A percentile compares a stretch with the other conserved stretches of the same genome.
Conservation (phyloP, 148 eudicot genomes). For the Arbutus unedo region DNA sequence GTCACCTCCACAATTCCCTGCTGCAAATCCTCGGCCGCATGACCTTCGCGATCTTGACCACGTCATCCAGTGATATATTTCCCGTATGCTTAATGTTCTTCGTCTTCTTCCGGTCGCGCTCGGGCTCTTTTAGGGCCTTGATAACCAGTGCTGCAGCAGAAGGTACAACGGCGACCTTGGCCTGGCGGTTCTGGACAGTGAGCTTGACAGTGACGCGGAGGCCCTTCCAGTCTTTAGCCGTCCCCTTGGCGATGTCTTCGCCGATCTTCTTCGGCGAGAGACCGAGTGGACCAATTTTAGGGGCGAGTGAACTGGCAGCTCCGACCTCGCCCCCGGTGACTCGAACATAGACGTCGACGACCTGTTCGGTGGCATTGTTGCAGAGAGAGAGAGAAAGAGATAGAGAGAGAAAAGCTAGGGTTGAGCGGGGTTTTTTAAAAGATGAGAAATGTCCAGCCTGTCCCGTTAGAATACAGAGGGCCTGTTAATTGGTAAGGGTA, state of each 20-base stretch:
- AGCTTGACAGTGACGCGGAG: slow-evolving; percentile 81
- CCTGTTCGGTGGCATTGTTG: slow-evolving; percentile 34
- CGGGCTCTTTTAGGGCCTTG: slow-evolving; percentile 78
- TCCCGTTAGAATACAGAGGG: not conserved
- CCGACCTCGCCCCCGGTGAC: slow-evolving; percentile 45
- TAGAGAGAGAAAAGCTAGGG: no score
- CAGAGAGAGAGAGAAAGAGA: not conserved
- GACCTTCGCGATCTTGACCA: slow-evolving; percentile 62
- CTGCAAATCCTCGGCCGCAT: slow-evolving; percentile 64
- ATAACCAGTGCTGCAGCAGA: slow-evolving; percentile 77
- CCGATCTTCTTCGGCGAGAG: slow-evolving; percentile 45
- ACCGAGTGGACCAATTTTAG: slow-evolving; percentile 40
- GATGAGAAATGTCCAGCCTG: no score
- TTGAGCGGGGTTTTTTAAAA: no score
- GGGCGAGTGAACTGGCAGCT: slow-evolving; percentile 37
- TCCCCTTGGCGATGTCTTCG: slow-evolving; percentile 40
- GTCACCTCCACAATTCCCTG: slow-evolving; percentile 60
- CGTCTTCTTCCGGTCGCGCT: slow-evolving; percentile 64
- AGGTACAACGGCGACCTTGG: slow-evolving; percentile 69
- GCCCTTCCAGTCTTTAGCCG: slow-evolving; percentile 56
- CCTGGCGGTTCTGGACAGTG: slow-evolving; percentile 79
- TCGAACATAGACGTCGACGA: slow-evolving; percentile 38
- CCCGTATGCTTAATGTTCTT: slow-evolving; percentile 80
- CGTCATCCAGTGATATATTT: slow-evolving; percentile 65
- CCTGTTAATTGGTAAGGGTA: not conserved